These are phyloP conservation scores for Mycosarcoma mackinlayi DNA, from an alignment of 1,284 basidiomycete species.

Conservation along the genomic window DNA sequence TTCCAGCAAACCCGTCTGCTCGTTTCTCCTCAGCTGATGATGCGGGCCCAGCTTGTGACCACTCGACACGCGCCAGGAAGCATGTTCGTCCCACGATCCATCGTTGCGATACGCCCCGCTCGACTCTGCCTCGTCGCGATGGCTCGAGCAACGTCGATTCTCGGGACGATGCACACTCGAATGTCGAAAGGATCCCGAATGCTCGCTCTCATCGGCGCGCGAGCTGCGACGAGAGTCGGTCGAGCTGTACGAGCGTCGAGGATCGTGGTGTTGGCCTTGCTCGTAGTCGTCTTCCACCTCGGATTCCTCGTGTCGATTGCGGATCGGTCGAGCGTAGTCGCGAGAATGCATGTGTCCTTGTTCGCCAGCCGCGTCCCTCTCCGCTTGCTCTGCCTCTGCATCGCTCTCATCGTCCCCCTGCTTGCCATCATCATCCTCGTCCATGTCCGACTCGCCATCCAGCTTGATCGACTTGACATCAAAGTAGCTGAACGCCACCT, in stretches of 20 bases:
- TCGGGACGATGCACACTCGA: conserved; percentile 40
- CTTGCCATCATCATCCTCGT: conserved; percentile 17
- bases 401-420: conserved; percentile 13
- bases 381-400: not conserved
- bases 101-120: conserved; percentile 34
- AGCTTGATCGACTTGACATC: conserved; percentile 53
- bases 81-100: conserved; percentile 46
- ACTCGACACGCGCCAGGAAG: conserved; percentile 50
- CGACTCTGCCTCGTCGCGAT: conserved; percentile 5
- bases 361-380: not conserved
- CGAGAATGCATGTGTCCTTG: conserved; percentile 2
- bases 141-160: conserved; percentile 13
- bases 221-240: conserved; percentile 32
- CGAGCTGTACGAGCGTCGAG: conserved; percentile 12
- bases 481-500: conserved; percentile 45
- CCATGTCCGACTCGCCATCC: conserved; percentile 27
- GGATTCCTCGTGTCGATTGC: conserved; percentile 20
- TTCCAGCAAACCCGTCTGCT: conserved; percentile 37
- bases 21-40: conserved; percentile 37
- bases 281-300: conserved; percentile 39
- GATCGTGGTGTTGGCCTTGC: conserved; percentile 28
- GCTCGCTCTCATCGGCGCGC: conserved; percentile 16
- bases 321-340: conserved; percentile 25
- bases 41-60: conserved; percentile 57
- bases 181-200: conserved; percentile 29